Percentiles rank a stretch among this genome's conserved stretches.
phyloP scores from a whole-genome alignment of 306 rosid genomes.

The Rubus idaeus region DNA sequence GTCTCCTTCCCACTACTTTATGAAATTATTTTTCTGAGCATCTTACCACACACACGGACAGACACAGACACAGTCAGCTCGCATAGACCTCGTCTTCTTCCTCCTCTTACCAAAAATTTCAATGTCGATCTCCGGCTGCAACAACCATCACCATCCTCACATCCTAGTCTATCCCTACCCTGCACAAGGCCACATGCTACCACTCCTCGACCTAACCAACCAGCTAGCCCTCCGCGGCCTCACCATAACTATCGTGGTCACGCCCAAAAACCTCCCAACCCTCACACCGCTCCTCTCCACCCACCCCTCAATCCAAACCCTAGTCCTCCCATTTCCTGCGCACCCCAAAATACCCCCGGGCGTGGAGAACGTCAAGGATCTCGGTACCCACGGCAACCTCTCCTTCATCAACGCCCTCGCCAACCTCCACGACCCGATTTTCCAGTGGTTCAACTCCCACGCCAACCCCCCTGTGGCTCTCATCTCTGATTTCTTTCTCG shows the following conservation, averaged over 20 bases:
- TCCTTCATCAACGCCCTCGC: slow-evolving; percentile 34
- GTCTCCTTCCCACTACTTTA: background rate
- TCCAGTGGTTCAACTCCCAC: slow-evolving; percentile 48
- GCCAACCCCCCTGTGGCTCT: slow-evolving; percentile 51
- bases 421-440: slow-evolving; percentile 33
- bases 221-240: slow-evolving; percentile 38
- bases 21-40: background rate
- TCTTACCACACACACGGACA: background rate
- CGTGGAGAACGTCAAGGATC: slow-evolving; percentile 46
- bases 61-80: background rate
- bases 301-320: slow-evolving; percentile 49
- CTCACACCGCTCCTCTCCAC: slow-evolving; percentile 49
- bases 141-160: slow-evolving; percentile 24
- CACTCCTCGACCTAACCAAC: slow-evolving; percentile 60
- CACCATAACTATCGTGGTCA: slow-evolving; percentile 49
- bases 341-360: slow-evolving; percentile 56
- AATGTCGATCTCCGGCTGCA: background rate
- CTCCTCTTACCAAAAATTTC: background rate
- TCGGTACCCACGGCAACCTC: slow-evolving; percentile 59
- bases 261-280: slow-evolving; percentile 57
- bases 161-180: slow-evolving; percentile 66
- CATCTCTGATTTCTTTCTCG: slow-evolving; percentile 58
- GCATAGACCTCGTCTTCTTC: background rate
- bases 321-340: slow-evolving; percentile 58
- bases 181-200: slow-evolving; percentile 68